Base-by-base conservation (phyloP, 2,329 filamentous ascomycete genomes). In the Ceratocystiopsis sp. region DNA sequence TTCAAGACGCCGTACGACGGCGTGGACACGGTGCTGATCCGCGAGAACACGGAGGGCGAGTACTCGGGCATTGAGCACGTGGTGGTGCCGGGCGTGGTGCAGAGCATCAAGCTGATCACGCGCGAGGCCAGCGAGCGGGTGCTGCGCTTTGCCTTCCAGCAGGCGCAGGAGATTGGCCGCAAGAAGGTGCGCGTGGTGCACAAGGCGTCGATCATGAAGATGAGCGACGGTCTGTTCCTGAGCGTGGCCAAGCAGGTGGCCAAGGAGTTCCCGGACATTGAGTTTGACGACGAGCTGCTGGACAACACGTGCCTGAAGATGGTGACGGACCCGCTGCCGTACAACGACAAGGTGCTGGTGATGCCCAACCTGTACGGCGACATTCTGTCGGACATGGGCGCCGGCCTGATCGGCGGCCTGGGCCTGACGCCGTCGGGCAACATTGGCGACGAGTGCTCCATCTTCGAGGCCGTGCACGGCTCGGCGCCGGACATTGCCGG, bases 141-240 rank as follows among this genome's bases (percentile, higher is more conserved):
- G 44, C 78, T 96, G 53, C 81, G 87, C 60, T 98, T 86, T 64
- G 91, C 93, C 57, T 98, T 98, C 79, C 89, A 98, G 70, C 86
- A 98, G 63, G 91, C 91, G 54, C 75, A 91, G 65, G 77, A 84
- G 55, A 82, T 95, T 59, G 86, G 87, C 67, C 84, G 84, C 72
- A 87, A 78, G 62, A 95, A 95, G 82, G 89, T 96, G 58, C 85
- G 87, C 59, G 89, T 86, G 47, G 87, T 96, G 51, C 91, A 98
- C 82, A 98, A 98, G 78, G 91, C 91, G 63, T 96, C 91, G 60
- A 98, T 98, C 71, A 98, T 98, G 91, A 98, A 98, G 79, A 93
- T 95, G 84, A 89, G 82, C 61, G 91, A 98, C 64, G 91, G 91
- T 68, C 84, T 98, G 49, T 98, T 98, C 79, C 75, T 98, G 54